Percentiles rank a stretch among this genome's conserved stretches.
phyloP scores from a whole-genome alignment of 257 asterid species.

The Solanum arcanum region DNA sequence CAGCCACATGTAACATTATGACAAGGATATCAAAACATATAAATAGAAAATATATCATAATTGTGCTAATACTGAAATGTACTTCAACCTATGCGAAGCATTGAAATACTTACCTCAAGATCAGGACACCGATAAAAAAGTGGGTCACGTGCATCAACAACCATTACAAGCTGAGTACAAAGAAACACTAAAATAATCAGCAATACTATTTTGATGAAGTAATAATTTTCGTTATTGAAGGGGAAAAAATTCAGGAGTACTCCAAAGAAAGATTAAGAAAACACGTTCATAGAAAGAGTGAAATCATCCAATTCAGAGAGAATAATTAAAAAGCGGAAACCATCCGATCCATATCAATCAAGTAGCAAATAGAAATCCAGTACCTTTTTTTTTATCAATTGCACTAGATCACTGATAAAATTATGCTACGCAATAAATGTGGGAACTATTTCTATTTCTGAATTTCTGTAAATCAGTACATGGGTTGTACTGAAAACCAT shows the following conservation, averaged over 20 bases:
- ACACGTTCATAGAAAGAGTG: not conserved
- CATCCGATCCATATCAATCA: not conserved
- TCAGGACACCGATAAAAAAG: conserved; percentile 97
- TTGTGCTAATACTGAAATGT: not conserved
- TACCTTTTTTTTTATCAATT: not conserved
- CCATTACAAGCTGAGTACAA: conserved; percentile 72
- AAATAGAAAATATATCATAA: not conserved
- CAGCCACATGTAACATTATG: not conserved
- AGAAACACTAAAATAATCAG: conserved; percentile 4
- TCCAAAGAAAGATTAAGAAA: not conserved
- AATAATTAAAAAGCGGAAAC: not conserved
- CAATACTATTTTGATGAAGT: not conserved
- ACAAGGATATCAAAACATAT: not conserved
- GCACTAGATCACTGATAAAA: not conserved
- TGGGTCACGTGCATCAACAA: conserved; percentile 97
- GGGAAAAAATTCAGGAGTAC: not conserved
- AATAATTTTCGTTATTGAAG: conserved; percentile 4
- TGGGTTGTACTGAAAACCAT: not conserved
- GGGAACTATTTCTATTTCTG: not conserved
- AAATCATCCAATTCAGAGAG: not conserved
- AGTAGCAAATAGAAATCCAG: not conserved
- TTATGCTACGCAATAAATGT: not conserved
- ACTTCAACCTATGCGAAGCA: not conserved
- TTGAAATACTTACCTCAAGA: conserved; percentile 60
- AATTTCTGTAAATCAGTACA: not conserved